phyloP scores from a whole-genome alignment of 345 rosid genomes.

The Ceriops zippeliana region DNA sequence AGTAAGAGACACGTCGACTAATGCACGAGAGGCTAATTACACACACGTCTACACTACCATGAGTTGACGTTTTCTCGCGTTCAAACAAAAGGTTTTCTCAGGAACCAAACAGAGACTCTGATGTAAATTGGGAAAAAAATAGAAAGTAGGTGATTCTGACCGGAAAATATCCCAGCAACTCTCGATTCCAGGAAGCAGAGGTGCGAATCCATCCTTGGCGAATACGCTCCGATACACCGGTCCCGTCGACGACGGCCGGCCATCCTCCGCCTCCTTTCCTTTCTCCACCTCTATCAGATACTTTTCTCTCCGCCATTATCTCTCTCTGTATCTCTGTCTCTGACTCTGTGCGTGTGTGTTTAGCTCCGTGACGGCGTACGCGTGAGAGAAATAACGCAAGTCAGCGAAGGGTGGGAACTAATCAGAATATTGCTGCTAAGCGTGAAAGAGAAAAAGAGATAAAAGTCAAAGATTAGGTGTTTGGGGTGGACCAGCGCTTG shows the following conservation, averaged over 20 bases:
- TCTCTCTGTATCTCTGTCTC: background rate
- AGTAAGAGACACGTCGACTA: background rate
- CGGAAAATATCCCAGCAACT: conserved; percentile 97
- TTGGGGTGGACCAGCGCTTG: too few species aligned
- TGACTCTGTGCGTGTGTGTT: background rate
- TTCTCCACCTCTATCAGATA: conserved; percentile 71
- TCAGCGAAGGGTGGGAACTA: too few species aligned
- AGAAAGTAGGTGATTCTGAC: conserved; percentile 29
- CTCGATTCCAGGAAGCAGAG: conserved; percentile 66
- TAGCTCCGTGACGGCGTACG: too few species aligned
- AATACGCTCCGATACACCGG: conserved; percentile 76
- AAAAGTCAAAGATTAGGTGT: too few species aligned
- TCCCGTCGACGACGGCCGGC: conserved; percentile 79
- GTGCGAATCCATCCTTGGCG: conserved; percentile 76
- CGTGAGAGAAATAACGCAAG: too few species aligned
- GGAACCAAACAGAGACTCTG: conserved; percentile 14
- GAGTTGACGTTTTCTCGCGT: background rate
- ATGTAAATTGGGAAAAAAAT: too few species aligned
- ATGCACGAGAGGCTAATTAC: background rate
- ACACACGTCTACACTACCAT: background rate
- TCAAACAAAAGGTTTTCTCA: background rate
- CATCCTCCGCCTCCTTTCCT: conserved; percentile 54
- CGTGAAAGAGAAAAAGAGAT: too few species aligned
- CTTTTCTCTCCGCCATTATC: conserved; percentile 37
- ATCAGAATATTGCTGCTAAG: too few species aligned